A percentile compares a stretch with the other conserved stretches of the same genome.
These are phyloP conservation scores for Kuraishia ogatae DNA, from an alignment of 805 yeast genomes.

Conservation along the genomic window DNA sequence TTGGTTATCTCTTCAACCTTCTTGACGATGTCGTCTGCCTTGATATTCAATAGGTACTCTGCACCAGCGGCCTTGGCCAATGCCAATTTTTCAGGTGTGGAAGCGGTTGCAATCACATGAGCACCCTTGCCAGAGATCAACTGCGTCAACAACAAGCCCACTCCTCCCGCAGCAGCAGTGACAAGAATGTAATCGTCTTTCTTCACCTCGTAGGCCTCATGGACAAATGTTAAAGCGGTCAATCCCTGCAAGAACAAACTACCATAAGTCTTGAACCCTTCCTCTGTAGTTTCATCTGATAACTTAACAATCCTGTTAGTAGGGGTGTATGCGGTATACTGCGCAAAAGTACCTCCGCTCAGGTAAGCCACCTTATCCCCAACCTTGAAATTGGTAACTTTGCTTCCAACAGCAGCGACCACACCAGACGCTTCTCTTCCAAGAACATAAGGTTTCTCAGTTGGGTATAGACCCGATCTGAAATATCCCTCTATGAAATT, in stretches of 20 bases:
- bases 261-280: constrained; percentile 44
- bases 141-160: constrained; percentile 67
- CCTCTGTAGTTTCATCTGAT: constrained; percentile 38
- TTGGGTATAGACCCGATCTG: constrained; percentile 69
- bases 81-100: constrained; percentile 62
- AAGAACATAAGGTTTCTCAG: constrained; percentile 47
- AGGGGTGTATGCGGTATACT: constrained; percentile 46
- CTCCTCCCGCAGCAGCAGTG: constrained; percentile 96
- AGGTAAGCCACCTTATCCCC: constrained; percentile 69
- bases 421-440: constrained; percentile 71
- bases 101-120: constrained; percentile 77
- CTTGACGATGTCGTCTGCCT: constrained; percentile 45
- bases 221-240: constrained; percentile 67
- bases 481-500: constrained; percentile 80
- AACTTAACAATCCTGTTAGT: constrained; percentile 35
- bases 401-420: constrained; percentile 54
- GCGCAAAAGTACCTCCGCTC: constrained; percentile 54
- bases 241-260: constrained; percentile 63
- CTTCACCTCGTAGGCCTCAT: constrained; percentile 58
- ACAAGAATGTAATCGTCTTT: constrained; percentile 66
- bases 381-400: constrained; percentile 43
- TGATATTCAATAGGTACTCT: constrained; percentile 51
- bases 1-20: constrained; percentile 51
- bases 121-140: constrained; percentile 59
- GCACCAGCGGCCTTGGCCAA: constrained; percentile 72